Evolutionary conservation across 2,329 filamentous ascomycete genomes (phyloP).

Genomic region (Fusarium ambrosium): DNA sequence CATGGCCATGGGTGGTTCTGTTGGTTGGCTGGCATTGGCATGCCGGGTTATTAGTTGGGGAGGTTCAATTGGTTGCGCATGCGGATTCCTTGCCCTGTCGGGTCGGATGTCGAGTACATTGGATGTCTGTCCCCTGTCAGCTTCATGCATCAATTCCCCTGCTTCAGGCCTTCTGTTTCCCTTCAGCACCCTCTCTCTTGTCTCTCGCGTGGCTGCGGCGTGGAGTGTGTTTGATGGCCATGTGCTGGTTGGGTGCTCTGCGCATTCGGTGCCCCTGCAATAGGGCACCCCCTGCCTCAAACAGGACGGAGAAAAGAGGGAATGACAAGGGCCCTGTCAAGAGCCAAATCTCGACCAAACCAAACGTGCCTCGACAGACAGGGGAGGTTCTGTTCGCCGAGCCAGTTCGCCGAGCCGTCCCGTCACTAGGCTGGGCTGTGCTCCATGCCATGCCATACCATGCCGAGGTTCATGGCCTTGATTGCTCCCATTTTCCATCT

Average conservation of each 20-base stretch:
- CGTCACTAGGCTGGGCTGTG: constrained; percentile 10
- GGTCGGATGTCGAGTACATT: constrained; percentile 3
- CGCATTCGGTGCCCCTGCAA: neutral
- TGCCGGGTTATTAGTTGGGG: constrained; percentile 13
- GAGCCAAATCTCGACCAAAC: constrained; percentile 15
- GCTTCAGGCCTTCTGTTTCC: constrained; percentile 6
- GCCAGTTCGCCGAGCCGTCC: constrained; percentile 29
- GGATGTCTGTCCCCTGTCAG: constrained; percentile 10
- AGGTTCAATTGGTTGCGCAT: constrained; percentile 26
- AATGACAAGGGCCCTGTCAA: neutral
- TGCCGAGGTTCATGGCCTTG: constrained; percentile 22
- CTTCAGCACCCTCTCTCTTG: constrained; percentile 1
- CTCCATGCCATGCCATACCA: neutral
- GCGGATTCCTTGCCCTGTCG: constrained; percentile 17
- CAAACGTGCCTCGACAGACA: constrained; percentile 21
- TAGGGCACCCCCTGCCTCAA: constrained; percentile 8
- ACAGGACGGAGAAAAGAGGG: constrained; percentile 22
- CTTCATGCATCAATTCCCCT: constrained; percentile 11
- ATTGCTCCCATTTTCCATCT: constrained; percentile 6
- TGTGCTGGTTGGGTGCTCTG: constrained; percentile 24
- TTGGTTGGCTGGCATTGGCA: constrained; percentile 19
- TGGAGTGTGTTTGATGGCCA: constrained; percentile 27
- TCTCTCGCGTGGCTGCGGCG: constrained; percentile 19
- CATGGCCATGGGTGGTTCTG: constrained; percentile 22
- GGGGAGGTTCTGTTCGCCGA: constrained; percentile 27